Evolutionary conservation across 2,329 filamentous ascomycete genomes (phyloP).

Genomic region (Lojkania enalia): DNA sequence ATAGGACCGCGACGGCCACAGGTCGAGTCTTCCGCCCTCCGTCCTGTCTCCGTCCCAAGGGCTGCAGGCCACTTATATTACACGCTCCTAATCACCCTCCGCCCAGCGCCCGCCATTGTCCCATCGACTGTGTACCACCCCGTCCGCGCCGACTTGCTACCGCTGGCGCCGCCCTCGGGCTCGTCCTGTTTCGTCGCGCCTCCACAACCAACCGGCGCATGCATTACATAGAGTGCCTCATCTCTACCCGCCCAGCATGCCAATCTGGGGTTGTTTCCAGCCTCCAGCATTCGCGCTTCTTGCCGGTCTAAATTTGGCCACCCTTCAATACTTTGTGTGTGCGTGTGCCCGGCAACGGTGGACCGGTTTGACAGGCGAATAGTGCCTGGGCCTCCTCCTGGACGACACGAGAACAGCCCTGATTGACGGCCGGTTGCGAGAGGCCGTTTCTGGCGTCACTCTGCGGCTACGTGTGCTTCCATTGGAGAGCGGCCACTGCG

Average conservation of each 20-base stretch:
- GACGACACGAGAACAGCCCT: not conserved
- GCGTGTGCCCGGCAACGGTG: constrained; percentile 6
- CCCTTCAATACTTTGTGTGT: constrained; percentile 3
- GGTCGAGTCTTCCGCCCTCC: constrained; percentile 10
- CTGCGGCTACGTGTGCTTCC: not conserved
- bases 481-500: constrained; percentile 1
- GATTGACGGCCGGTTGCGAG: not conserved
- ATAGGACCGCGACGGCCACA: constrained; percentile 4
- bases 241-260: constrained; percentile 10
- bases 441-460: constrained; percentile 1
- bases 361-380: not conserved
- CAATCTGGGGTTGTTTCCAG: constrained; percentile 10
- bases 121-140: not conserved
- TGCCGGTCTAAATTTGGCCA: constrained; percentile 6
- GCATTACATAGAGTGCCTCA: constrained; percentile 10
- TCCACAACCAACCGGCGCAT: not conserved
- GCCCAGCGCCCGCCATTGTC: too few relatives aligned
- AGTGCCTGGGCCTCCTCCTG: not conserved
- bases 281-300: not conserved
- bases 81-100: not conserved
- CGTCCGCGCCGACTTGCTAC: not conserved
- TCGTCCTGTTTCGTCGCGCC: not conserved
- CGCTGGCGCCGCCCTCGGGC: not conserved
- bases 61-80: constrained; percentile 5
- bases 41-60: too few relatives aligned